These are phyloP conservation scores for Poteriospumella lacustris DNA, from an alignment of 108 stramenopile species.

Conservation along the genomic window DNA sequence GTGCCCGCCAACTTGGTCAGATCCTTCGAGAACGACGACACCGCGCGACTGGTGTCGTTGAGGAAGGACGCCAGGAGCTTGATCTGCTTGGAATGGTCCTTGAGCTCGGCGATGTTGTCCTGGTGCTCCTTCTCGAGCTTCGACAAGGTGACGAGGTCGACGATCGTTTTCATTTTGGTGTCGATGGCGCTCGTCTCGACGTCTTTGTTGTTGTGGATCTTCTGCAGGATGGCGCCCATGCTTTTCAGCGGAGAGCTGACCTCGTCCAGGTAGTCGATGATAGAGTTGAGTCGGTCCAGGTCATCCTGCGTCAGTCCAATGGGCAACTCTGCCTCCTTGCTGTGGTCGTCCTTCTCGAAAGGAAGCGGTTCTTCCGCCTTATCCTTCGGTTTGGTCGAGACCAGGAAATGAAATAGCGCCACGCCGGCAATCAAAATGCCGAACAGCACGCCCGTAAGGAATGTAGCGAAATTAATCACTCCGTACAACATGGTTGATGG, in stretches of 20 bases:
- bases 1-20: background rate
- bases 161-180: background rate
- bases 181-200: background rate
- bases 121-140: background rate
- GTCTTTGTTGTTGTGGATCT: background rate
- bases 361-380: background rate
- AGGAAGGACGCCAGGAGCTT: background rate
- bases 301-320: background rate
- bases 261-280: background rate
- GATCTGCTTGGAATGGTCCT: constrained; percentile 14
- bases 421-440: background rate
- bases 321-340: background rate
- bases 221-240: background rate
- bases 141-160: background rate
- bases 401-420: background rate
- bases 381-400: background rate
- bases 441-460: background rate
- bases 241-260: background rate
- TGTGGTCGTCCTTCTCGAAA: background rate
- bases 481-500: no score
- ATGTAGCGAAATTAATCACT: background rate
- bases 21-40: background rate
- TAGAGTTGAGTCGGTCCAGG: background rate
- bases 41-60: background rate
- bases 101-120: background rate